Evolutionary conservation across 371 early-diverging fungal genomes (phyloP).

Genomic region (Mortierella sp.): DNA sequence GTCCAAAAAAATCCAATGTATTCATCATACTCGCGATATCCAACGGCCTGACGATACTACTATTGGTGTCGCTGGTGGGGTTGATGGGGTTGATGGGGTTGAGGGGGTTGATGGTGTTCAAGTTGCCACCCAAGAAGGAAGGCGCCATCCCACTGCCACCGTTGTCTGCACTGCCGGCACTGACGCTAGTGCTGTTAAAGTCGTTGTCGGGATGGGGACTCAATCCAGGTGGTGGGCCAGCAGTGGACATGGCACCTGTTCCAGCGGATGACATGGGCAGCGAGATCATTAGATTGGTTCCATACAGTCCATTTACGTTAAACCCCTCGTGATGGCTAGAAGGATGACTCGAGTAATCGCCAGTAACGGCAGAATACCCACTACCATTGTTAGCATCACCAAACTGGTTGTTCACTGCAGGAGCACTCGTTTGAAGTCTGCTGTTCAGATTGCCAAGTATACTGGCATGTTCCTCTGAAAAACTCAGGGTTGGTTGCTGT

Average conservation of each 20-base stretch:
- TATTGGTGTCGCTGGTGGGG: too few species aligned
- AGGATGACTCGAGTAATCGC: slow-evolving; percentile 14
- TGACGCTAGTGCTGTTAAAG: too few species aligned
- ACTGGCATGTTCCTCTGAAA: slow-evolving; percentile 28
- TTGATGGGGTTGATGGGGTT: too few species aligned
- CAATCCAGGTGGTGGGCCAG: slow-evolving; percentile 41
- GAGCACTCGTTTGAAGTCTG: slow-evolving; percentile 11
- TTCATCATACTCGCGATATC: slow-evolving; percentile 42
- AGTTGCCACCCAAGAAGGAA: slow-evolving; percentile 7
- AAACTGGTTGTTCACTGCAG: not conserved
- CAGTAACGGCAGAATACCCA: not conserved
- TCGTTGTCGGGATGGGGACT: slow-evolving; percentile 16
- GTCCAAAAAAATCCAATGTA: slow-evolving; percentile 35
- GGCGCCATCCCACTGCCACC: slow-evolving; percentile 1
- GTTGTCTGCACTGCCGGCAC: slow-evolving; percentile 1
- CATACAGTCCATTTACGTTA: slow-evolving; percentile 13
- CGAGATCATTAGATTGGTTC: slow-evolving; percentile 14
- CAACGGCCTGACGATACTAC: slow-evolving; percentile 34
- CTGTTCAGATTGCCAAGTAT: slow-evolving; percentile 26
- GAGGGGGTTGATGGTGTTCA: too few species aligned
- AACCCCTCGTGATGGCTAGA: slow-evolving; percentile 22
- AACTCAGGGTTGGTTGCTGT: not conserved
- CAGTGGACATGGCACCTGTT: slow-evolving; percentile 4
- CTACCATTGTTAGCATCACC: not conserved
- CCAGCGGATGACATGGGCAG: slow-evolving; percentile 14